phyloP scores from a whole-genome alignment of 345 rosid species.

The Linum tenue region DNA sequence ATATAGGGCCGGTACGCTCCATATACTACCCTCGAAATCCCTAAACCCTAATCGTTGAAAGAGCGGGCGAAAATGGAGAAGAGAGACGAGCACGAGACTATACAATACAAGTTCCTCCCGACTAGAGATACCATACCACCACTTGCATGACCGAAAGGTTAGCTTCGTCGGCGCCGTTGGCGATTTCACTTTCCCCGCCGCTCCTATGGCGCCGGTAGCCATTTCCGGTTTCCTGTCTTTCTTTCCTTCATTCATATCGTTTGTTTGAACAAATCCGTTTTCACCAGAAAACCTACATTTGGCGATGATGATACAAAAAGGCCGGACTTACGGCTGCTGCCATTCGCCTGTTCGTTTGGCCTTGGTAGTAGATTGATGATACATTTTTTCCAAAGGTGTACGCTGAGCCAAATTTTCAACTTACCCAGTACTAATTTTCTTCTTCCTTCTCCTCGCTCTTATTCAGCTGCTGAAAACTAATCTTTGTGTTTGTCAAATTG shows the following conservation, averaged over 20 bases:
- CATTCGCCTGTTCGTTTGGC: conserved; percentile 4
- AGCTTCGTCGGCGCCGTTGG: conserved; percentile 45
- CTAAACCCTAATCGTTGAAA: neutral
- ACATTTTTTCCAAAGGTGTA: conserved; percentile 25
- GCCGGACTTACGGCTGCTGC: conserved; percentile 72
- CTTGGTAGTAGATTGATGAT: conserved; percentile 53
- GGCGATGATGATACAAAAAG: conserved; percentile 62
- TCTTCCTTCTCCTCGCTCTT: neutral
- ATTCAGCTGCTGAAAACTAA: neutral
- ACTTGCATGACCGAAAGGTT: conserved; percentile 47
- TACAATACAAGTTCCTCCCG: conserved; percentile 28
- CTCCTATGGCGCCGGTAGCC: conserved; percentile 47
- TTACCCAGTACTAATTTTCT: neutral
- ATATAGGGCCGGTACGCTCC: too few species aligned
- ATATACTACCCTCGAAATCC: neutral
- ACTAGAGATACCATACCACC: conserved; percentile 54
- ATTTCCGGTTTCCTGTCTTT: neutral
- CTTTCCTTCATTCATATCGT: neutral
- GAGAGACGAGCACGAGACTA: conserved; percentile 31
- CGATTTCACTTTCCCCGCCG: conserved; percentile 44
- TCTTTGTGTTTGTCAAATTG: neutral
- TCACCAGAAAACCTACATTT: neutral
- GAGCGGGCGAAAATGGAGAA: conserved; percentile 20
- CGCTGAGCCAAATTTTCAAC: conserved; percentile 36
- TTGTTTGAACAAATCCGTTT: neutral